These are phyloP conservation scores for Tylopilus intermedius DNA, from an alignment of 768 basidiomycete genomes.

Conservation along the genomic window DNA sequence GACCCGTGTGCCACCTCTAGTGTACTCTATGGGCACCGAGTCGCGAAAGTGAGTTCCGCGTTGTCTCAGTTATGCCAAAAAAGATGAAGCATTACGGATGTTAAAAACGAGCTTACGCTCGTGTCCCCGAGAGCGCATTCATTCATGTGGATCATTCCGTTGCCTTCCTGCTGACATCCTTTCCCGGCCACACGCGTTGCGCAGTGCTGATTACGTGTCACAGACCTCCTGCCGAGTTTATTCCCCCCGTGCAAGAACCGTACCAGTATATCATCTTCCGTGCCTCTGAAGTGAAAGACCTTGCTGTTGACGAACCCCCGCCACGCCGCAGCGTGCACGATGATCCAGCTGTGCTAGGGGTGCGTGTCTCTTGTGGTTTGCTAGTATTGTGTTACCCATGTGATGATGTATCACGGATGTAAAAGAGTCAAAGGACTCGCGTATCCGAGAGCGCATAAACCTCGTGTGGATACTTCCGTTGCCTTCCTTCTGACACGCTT, in stretches of 20 bases:
- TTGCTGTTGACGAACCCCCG: constrained; percentile 71
- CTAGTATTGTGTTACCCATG: constrained; percentile 2
- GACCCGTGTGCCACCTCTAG: constrained; percentile 26
- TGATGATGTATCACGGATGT: constrained; percentile 47
- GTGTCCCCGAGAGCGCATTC: constrained; percentile 40
- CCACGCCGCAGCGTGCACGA: constrained; percentile 65
- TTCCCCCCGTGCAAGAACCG: constrained; percentile 76
- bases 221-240: constrained; percentile 72
- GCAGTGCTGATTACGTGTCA: constrained; percentile 24
- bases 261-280: constrained; percentile 91
- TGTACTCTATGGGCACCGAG: constrained; percentile 88
- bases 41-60: constrained; percentile 57
- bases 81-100: constrained; percentile 39
- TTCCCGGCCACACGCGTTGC: not conserved
- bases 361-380: constrained; percentile 34
- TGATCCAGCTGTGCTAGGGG: constrained; percentile 81
- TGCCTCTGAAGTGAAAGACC: constrained; percentile 84
- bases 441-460: constrained; percentile 42
- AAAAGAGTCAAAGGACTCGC: constrained; percentile 32
- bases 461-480: constrained; percentile 53
- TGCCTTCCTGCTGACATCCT: constrained; percentile 57
- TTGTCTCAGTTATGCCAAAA: not conserved
- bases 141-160: constrained; percentile 56
- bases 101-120: constrained; percentile 36
- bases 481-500: constrained; percentile 51